Conservation (phyloP, 345 rosid species). For the Citropsis articulata region DNA sequence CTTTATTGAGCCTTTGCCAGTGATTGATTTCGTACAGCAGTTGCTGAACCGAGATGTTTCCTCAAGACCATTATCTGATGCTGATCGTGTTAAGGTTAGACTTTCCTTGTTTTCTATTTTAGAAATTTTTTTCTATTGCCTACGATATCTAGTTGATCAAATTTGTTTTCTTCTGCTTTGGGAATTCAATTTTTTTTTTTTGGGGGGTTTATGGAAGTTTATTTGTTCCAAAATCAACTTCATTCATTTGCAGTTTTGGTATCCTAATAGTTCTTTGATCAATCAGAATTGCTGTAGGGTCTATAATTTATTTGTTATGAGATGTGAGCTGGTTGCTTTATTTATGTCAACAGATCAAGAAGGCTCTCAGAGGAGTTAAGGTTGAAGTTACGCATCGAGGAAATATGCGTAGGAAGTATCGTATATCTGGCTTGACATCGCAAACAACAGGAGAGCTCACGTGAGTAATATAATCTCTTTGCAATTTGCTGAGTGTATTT, state of each 20-base stretch:
- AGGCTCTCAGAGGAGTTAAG: constrained; percentile 86
- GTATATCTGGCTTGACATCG: constrained; percentile 84
- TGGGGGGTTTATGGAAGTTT: neutral
- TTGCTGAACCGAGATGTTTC: constrained; percentile 69
- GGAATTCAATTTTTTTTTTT: neutral
- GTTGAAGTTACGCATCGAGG: constrained; percentile 96
- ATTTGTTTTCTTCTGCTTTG: neutral
- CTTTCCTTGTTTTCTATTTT: constrained; percentile 1
- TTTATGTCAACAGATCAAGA: constrained; percentile 61
- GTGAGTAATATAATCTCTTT: constrained; percentile 38
- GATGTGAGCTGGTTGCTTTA: neutral
- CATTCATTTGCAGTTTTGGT: neutral
- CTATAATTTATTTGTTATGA: neutral
- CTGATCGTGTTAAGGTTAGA: constrained; percentile 89
- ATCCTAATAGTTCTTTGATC: neutral
- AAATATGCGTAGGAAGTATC: constrained; percentile 93
- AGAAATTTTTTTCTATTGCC: neutral
- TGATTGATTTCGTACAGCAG: constrained; percentile 65
- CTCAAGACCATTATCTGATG: constrained; percentile 75
- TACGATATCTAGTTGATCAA: neutral
- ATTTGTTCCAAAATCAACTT: neutral
- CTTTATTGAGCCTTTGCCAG: constrained; percentile 87
- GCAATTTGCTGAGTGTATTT: neutral
- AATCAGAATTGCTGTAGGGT: neutral
- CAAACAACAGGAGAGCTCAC: constrained; percentile 89